Percentiles rank a stretch among this genome's conserved stretches.
phyloP scores from a whole-genome alignment of 352 stramenopile genomes.

The Globisporangium iwayamae region DNA sequence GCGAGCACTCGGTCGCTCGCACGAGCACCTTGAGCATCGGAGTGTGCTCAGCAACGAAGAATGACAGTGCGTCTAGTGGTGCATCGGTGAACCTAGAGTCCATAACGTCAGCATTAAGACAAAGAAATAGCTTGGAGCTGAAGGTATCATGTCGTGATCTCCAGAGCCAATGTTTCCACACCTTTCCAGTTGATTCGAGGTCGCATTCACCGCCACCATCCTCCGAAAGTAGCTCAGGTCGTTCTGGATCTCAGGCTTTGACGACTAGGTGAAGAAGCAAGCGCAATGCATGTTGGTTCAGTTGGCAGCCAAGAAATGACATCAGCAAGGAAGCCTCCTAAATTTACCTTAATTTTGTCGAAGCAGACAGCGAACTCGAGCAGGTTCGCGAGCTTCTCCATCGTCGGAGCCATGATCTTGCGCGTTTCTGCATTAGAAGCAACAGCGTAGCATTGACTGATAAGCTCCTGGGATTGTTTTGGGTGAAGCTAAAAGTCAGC shows the following conservation, averaged over 20 bases:
- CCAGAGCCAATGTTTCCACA: slow-evolving; percentile 5
- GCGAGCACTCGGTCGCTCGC: slow-evolving; percentile 34
- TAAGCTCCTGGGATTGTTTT: not conserved
- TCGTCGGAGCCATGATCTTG: slow-evolving; percentile 33
- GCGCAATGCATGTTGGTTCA: not conserved
- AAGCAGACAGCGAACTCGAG: slow-evolving; percentile 55
- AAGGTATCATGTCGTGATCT: not conserved
- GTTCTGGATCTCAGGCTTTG: slow-evolving; percentile 55
- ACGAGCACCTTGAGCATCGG: slow-evolving; percentile 58
- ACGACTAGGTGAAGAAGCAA: slow-evolving; percentile 11
- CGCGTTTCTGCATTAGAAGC: slow-evolving; percentile 14
- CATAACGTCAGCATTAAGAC: not conserved
- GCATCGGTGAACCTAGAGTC: slow-evolving; percentile 31
- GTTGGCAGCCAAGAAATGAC: not conserved
- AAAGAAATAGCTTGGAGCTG: not conserved
- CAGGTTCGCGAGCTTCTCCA: slow-evolving; percentile 52
- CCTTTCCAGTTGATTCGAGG: slow-evolving; percentile 48
- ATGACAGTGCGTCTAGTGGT: slow-evolving; percentile 47
- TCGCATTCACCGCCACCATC: slow-evolving; percentile 34
- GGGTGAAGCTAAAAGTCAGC: not conserved
- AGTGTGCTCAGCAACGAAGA: slow-evolving; percentile 59
- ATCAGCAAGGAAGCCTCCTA: not conserved
- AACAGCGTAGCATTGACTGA: not conserved
- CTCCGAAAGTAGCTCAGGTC: slow-evolving; percentile 59
- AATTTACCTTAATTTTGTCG: slow-evolving; percentile 40